Conservation (phyloP, 768 basidiomycete species). For the Exsudoporus frostii region DNA sequence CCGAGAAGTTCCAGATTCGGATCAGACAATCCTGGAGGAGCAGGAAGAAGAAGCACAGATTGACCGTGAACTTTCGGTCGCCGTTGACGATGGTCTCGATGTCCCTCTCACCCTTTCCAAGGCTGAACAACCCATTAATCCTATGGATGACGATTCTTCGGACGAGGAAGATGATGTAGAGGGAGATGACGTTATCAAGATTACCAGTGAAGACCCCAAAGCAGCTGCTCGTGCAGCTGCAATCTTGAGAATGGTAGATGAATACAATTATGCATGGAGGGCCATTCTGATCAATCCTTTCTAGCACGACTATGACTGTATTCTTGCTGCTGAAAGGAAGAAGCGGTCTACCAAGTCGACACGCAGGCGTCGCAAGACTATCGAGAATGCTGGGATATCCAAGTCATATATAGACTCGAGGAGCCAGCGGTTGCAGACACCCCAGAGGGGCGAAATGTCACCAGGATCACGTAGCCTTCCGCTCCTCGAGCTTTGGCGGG, state of each 20-base stretch:
- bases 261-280: background rate
- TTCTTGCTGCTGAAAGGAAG: conserved; percentile 37
- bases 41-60: conserved; percentile 32
- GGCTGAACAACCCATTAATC: background rate
- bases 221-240: conserved; percentile 93
- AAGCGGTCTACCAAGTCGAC: conserved; percentile 31
- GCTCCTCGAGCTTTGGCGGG: conserved; percentile 27
- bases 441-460: conserved; percentile 14
- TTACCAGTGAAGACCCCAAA: conserved; percentile 78
- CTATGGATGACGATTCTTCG: conserved; percentile 15
- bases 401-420: conserved; percentile 21
- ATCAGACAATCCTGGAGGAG: conserved; percentile 20
- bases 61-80: conserved; percentile 37
- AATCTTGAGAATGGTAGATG: conserved; percentile 79
- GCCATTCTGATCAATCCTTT: background rate
- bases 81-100: conserved; percentile 19
- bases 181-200: conserved; percentile 63
- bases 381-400: conserved; percentile 29
- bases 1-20: conserved; percentile 4
- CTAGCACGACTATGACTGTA: conserved; percentile 87
- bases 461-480: conserved; percentile 34
- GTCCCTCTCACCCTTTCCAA: background rate
- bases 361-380: conserved; percentile 38
- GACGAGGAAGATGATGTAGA: conserved; percentile 34
- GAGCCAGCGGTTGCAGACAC: conserved; percentile 11